Conservation (phyloP, 164 flowering plant genomes). For the Dillenia suffruticosa region DNA sequence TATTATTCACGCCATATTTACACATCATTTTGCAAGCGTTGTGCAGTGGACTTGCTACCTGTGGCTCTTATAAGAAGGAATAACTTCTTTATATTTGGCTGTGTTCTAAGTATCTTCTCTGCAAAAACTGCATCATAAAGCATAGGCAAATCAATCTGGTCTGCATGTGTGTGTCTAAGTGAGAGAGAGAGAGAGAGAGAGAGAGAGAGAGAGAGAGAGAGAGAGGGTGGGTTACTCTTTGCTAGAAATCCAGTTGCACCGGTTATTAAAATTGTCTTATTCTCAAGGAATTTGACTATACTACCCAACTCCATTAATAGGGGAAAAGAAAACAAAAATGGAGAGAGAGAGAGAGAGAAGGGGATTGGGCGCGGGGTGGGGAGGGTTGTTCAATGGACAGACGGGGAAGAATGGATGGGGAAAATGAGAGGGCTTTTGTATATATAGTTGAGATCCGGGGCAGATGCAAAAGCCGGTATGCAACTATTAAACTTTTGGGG, state of each 20-base stretch:
- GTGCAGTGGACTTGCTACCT: constrained; percentile 33
- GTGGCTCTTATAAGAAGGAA: constrained; percentile 59
- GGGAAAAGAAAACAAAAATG: not conserved
- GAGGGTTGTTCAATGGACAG: not conserved
- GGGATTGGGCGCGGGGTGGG: not conserved
- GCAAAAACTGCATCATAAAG: constrained; percentile 38
- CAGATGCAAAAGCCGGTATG: too few species aligned
- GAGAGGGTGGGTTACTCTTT: constrained; percentile 37
- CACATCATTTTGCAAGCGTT: constrained; percentile 56
- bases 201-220: not conserved
- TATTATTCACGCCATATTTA: too few species aligned
- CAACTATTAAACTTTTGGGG: too few species aligned
- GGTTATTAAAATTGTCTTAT: constrained; percentile 57
- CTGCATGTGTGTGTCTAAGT: too few species aligned
- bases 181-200: too few species aligned
- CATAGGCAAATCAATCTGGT: not conserved
- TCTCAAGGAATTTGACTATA: constrained; percentile 37
- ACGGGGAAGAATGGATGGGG: not conserved
- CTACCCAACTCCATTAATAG: constrained; percentile 44
- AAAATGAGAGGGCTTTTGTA: not conserved
- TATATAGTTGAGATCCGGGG: too few species aligned
- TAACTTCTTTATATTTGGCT: constrained; percentile 55
- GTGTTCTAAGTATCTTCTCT: constrained; percentile 60
- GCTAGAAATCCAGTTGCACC: constrained; percentile 79
- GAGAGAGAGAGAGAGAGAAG: not conserved